phyloP scores from a whole-genome alignment of 257 asterid genomes.

The Mentha longifolia region DNA sequence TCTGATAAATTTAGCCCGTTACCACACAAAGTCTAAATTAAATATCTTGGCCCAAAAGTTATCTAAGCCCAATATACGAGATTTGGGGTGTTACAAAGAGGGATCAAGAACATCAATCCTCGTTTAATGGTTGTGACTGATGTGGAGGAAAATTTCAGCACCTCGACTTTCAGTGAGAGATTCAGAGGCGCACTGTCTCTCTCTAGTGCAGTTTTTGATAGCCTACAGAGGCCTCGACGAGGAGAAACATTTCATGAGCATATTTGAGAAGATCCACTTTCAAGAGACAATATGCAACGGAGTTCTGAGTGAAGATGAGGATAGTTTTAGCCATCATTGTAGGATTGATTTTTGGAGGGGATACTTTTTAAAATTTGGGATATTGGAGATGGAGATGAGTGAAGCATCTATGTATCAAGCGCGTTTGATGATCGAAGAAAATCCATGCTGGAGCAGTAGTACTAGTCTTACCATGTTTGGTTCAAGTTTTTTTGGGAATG shows the following conservation, averaged over 20 bases:
- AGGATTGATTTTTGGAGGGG: constrained; percentile 8
- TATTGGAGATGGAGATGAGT: neutral
- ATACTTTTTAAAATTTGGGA: neutral
- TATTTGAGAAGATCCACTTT: constrained; percentile 24
- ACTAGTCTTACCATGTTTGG: too few species aligned
- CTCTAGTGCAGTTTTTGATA: constrained; percentile 34
- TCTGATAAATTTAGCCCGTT: too few species aligned
- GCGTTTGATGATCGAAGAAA: neutral
- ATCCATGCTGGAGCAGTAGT: neutral
- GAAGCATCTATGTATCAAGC: neutral
- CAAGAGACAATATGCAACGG: constrained; percentile 28
- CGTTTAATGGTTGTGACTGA: neutral
- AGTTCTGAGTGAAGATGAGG: constrained; percentile 16
- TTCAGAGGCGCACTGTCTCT: constrained; percentile 15
- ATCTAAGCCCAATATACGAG: too few species aligned
- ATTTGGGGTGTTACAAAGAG: too few species aligned
- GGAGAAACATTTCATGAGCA: constrained; percentile 14
- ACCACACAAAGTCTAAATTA: too few species aligned
- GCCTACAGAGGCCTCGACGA: constrained; percentile 29
- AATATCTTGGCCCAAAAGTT: too few species aligned
- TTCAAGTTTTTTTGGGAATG: too few species aligned
- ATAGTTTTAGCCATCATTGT: neutral
- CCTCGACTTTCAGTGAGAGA: neutral
- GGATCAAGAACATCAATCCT: neutral
- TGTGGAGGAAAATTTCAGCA: neutral